Evolutionary conservation across 2,329 filamentous ascomycete species (phyloP), one percentile per base, ranked within the genome.

Genomic region (Dothideomycetes sp.): DNA sequence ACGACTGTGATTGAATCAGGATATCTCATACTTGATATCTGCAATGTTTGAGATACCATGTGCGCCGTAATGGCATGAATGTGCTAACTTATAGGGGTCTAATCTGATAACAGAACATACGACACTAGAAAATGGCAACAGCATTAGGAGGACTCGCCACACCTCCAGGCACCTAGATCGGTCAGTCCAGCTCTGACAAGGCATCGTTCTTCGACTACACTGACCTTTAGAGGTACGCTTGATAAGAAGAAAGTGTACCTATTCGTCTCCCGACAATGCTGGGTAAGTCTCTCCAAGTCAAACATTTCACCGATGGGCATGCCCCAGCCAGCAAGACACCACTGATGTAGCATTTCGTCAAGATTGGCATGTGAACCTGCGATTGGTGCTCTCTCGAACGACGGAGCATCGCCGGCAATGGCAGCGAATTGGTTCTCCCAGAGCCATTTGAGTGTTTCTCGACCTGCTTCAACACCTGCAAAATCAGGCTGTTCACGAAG

Each of bases 391-490:
- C 33, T 27, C 60, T 85, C 81, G 45, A 84, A 82, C 0, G 71
- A 65, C 15, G 71, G 73, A 10, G 69, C 62, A 52, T 85, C 81
- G 0, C 76, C 75, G 0, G 71, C 77, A 1, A 81, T 77, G 1
- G 73, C 75, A 0, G 79, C 66, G 48, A 85, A 84, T 15, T 46
- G 42, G 56, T 59, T 3, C 57, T 58, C 17, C 46, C 48, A 41
- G 14, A 45, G 19, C 79, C 79, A 37, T n/a, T 41, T 34, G 12
- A 41, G 8, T 19, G 34, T 30, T 3, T 34, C 12, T 41, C 39
- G 16, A 37, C 39, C 24, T 37, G 39, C 18, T 30, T 37, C 8
- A 41, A 3, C 0, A 34, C 39, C n/a, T 34, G 34, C 15, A 32
- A 37, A 10, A 34, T 17, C 10, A 33, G 35, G 9, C 34, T 32